phyloP scores from a whole-genome alignment of 768 basidiomycete genomes.

The Chalciporus piperatus region DNA sequence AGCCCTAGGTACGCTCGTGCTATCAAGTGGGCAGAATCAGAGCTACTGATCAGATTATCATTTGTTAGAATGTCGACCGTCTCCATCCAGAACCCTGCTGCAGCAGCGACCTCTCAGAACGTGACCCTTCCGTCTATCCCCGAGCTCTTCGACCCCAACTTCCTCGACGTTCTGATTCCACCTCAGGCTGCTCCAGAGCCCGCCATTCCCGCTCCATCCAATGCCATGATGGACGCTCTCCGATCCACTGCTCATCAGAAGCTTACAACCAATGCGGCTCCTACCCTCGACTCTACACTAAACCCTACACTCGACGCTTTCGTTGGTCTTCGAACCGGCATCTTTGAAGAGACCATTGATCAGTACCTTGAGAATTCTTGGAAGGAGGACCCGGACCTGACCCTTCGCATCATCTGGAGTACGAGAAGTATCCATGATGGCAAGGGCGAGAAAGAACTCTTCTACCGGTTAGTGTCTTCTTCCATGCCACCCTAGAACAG shows the following conservation, averaged over 20 bases:
- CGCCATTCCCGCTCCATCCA: no score
- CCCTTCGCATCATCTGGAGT: slow-evolving; percentile 67
- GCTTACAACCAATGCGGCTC: slow-evolving; percentile 49
- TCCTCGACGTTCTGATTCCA: slow-evolving; percentile 57
- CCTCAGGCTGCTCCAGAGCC: background rate
- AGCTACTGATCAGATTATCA: background rate
- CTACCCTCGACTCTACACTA: slow-evolving; percentile 46
- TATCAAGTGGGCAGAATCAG: no score
- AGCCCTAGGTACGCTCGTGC: no score
- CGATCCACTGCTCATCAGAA: no score
- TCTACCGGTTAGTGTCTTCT: slow-evolving; percentile 58
- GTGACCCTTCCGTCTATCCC: slow-evolving; percentile 54
- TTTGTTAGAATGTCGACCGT: background rate
- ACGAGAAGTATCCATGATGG: slow-evolving; percentile 69
- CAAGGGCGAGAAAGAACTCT: slow-evolving; percentile 55
- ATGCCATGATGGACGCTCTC: no score
- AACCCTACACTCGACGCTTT: slow-evolving; percentile 63
- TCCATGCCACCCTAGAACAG: background rate
- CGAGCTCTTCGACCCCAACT: slow-evolving; percentile 55
- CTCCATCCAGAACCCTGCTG: background rate
- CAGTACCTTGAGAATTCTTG: slow-evolving; percentile 48
- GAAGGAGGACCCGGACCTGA: slow-evolving; percentile 53
- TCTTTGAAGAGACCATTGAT: slow-evolving; percentile 28
- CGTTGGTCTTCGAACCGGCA: slow-evolving; percentile 34
- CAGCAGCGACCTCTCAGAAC: slow-evolving; percentile 35